Base-by-base conservation (phyloP, 2,329 filamentous ascomycete species). In the Chrysoporthe cubensis region DNA sequence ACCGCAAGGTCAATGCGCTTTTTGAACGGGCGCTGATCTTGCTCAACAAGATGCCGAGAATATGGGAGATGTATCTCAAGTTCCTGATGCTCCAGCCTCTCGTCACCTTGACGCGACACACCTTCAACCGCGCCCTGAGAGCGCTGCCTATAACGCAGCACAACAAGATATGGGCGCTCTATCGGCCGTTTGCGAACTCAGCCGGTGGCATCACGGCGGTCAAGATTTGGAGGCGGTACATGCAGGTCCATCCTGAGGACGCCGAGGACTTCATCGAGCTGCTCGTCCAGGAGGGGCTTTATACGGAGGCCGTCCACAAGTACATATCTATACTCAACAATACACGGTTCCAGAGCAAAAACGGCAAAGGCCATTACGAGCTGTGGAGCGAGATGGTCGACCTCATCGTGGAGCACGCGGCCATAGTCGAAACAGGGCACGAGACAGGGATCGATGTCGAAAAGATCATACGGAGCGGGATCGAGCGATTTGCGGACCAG, bases 351-450 rank as follows among this genome's bases (percentile, higher is more conserved):
- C 88, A 89, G 76, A 98, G 95, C 81, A 97, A 96, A 80, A 90
- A 96, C 72, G 92, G 92, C 69, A 97, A 97, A 80, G 95, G 96
- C 0, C 93, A 95, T 71, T 99, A 97, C 77, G 94, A 99, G 78
- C 85, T 99, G 61, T 99, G 96, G 96, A 96, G 89, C 71, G 96
- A 99, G 78, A 96, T 99, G 93, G 90, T 98, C 46, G 96, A 99
- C 75, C 79, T 98, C 71, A 84, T 99, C 58, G 96, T 99, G 56
- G 92, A 92, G 69, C 93, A 97, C 77, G 96, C 96, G 4, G 91
- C 90, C 73, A 88, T 96, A 54, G 89, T 99, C 61, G 88, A 96
- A 74, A 91, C 93, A 6, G 90, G 90, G 16, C 87, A 92, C 71
- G 91, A 95, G 74, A 88, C 88, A 18, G 94, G 93, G 43, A 93